Percentiles rank a stretch among this genome's conserved stretches.
phyloP scores from a whole-genome alignment of 1,284 basidiomycete species.

The Irpex rosettiformis region DNA sequence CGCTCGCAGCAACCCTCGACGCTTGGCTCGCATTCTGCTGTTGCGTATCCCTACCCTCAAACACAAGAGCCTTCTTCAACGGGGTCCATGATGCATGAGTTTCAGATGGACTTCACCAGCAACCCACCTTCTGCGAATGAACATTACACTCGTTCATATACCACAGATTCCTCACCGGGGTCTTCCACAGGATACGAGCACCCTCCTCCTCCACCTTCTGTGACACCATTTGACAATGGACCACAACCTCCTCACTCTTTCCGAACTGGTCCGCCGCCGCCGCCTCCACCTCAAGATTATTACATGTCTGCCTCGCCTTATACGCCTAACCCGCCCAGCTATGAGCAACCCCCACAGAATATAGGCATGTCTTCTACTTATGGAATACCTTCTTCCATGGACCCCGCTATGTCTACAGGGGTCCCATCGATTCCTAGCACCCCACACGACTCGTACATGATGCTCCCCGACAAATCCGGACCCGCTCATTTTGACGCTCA shows the following conservation, averaged over 20 bases:
- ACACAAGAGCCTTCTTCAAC: slow-evolving; percentile 25
- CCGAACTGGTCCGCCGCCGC: background rate
- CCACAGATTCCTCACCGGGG: background rate
- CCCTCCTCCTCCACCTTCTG: background rate
- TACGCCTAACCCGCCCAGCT: background rate
- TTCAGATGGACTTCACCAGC: slow-evolving; percentile 8
- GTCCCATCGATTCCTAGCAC: slow-evolving; percentile 13
- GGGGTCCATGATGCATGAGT: slow-evolving; percentile 11
- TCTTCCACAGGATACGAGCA: slow-evolving; percentile 1
- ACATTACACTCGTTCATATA: background rate
- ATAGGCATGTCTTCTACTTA: background rate
- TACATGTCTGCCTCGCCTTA: slow-evolving; percentile 9
- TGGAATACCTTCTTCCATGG: background rate
- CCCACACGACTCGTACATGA: slow-evolving; percentile 8
- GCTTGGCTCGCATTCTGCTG: slow-evolving; percentile 5
- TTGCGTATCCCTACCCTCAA: slow-evolving; percentile 7
- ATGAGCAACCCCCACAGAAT: slow-evolving; percentile 4
- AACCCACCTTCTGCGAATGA: background rate
- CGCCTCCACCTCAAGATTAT: slow-evolving; percentile 6
- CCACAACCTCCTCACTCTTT: background rate
- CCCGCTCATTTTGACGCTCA: background rate
- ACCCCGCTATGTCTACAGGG: background rate
- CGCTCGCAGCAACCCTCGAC: slow-evolving; percentile 11
- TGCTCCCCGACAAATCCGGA: slow-evolving; percentile 12
- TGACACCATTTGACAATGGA: background rate